Evolutionary conservation across 2,329 filamentous ascomycete species (phyloP).

Genomic region (Neofusicoccum ribis): DNA sequence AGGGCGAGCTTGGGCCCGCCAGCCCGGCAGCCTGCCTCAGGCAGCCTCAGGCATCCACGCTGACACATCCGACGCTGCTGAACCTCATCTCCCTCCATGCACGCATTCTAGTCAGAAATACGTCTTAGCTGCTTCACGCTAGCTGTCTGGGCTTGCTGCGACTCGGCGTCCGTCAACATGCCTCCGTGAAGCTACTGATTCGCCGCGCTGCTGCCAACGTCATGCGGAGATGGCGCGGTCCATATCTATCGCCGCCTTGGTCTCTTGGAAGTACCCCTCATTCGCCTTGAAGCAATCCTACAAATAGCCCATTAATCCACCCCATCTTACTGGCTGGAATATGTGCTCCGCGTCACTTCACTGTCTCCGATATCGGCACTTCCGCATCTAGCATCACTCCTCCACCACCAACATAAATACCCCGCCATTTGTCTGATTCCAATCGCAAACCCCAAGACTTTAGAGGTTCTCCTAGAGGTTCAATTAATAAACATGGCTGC

Average conservation of each 20-base stretch:
- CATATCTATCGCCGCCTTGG: not conserved
- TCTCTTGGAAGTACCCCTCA: not conserved
- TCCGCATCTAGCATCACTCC: not conserved
- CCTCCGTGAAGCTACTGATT: not conserved
- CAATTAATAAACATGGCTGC: not conserved
- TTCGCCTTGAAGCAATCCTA: not conserved
- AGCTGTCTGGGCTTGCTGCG: not conserved
- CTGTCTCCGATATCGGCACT: slow-evolving; percentile 11
- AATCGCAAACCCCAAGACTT: not conserved
- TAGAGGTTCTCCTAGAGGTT: not conserved
- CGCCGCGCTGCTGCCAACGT: not conserved
- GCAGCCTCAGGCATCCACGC: not conserved
- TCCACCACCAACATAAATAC: slow-evolving; percentile 11
- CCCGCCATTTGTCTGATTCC: not conserved
- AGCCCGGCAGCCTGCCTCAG: not conserved
- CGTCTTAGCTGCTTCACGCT: not conserved
- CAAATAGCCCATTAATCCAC: not conserved
- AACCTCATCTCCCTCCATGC: not conserved
- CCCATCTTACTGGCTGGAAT: not conserved
- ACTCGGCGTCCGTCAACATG: not conserved
- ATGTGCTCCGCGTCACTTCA: not conserved
- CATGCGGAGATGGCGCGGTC: not conserved
- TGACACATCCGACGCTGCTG: not conserved
- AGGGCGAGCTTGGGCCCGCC: slow-evolving; percentile 7
- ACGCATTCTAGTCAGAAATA: too few relatives aligned